Evolutionary conservation across 2,329 filamentous ascomycete genomes (phyloP).

Genomic region (Penicillium oxalicum): DNA sequence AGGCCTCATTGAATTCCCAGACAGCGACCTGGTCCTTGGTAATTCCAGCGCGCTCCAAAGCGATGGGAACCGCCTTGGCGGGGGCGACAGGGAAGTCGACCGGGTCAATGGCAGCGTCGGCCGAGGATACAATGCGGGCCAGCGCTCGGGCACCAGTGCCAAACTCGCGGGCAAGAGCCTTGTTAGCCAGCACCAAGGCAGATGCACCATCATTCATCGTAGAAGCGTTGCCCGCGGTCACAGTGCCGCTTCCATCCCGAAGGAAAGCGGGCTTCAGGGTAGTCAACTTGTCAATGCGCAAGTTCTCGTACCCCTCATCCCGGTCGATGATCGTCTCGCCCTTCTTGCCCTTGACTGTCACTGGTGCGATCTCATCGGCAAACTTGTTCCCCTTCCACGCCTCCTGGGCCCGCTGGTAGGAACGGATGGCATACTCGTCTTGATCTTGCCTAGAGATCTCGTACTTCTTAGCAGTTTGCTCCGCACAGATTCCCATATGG

Average conservation of each 20-base stretch:
- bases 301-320: constrained; percentile 83
- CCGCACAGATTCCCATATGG: constrained; percentile 96
- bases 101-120: constrained; percentile 83
- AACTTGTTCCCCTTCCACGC: constrained; percentile 82
- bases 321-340: constrained; percentile 71
- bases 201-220: constrained; percentile 93
- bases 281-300: constrained; percentile 80
- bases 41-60: constrained; percentile 81
- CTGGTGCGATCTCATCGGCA: constrained; percentile 81
- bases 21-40: constrained; percentile 84
- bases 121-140: constrained; percentile 77
- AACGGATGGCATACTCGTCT: constrained; percentile 83
- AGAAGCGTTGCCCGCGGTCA: constrained; percentile 91
- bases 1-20: constrained; percentile 99
- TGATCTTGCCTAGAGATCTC: constrained; percentile 76
- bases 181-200: constrained; percentile 78
- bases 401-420: constrained; percentile 81
- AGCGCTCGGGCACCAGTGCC: constrained; percentile 72
- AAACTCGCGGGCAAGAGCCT: constrained; percentile 72
- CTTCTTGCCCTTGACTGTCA: constrained; percentile 78
- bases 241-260: constrained; percentile 75
- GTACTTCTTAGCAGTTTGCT: constrained; percentile 87
- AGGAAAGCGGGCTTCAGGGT: constrained; percentile 88
- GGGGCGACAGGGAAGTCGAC: constrained; percentile 94
- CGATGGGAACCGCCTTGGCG: constrained; percentile 84